These are phyloP conservation scores for Peronosclerospora sorghi DNA, from an alignment of 352 stramenopile species.

Conservation along the genomic window DNA sequence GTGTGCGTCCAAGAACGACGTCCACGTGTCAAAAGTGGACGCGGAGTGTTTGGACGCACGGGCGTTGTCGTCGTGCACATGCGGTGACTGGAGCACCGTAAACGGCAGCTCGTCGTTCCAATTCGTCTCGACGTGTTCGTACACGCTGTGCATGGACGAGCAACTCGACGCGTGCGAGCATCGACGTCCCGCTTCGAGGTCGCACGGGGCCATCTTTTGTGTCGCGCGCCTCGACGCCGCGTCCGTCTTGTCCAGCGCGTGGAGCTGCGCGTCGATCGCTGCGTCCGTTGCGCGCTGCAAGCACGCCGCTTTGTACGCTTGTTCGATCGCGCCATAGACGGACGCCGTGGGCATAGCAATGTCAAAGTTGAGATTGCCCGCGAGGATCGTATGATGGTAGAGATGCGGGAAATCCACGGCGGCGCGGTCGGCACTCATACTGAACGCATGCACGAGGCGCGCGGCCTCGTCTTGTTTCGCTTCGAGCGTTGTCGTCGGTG, in stretches of 20 bases:
- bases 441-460: conserved; percentile 69
- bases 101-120: conserved; percentile 50
- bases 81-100: conserved; percentile 40
- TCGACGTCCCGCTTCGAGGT: conserved; percentile 8
- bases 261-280: conserved; percentile 52
- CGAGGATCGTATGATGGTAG: conserved; percentile 77
- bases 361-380: conserved; percentile 75
- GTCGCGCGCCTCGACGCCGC: too few relatives aligned
- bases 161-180: too few relatives aligned
- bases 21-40: conserved; percentile 27
- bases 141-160: too few relatives aligned
- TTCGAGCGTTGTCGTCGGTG: conserved; percentile 4
- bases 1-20: conserved; percentile 40
- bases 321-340: conserved; percentile 38
- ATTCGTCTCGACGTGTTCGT: conserved; percentile 42
- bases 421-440: conserved; percentile 63
- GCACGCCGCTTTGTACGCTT: conserved; percentile 67
- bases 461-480: conserved; percentile 46
- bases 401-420: conserved; percentile 75
- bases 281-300: conserved; percentile 43
- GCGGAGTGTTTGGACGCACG: too few relatives aligned
- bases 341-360: conserved; percentile 33
- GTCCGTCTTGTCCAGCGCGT: conserved; percentile 19
- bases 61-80: too few relatives aligned
- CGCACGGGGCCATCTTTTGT: too few relatives aligned